Evolutionary conservation across 2,329 filamentous ascomycete species (phyloP).

Genomic region (Microdochium trichocladiopsis): DNA sequence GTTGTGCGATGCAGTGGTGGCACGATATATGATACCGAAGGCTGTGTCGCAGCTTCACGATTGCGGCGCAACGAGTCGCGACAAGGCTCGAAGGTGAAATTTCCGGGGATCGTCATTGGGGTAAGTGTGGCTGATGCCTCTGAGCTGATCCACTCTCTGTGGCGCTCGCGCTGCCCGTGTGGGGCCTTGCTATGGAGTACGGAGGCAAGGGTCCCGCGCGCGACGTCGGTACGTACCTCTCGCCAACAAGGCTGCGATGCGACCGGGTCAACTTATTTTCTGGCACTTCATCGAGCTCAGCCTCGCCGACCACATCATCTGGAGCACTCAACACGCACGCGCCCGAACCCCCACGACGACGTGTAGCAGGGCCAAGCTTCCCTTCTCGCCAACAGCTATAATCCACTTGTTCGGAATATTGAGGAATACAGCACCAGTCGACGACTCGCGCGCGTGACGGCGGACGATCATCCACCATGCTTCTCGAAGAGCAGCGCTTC

Average conservation of each 20-base stretch:
- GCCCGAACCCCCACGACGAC: too few relatives aligned
- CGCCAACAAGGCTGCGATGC: neutral
- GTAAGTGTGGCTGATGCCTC: neutral
- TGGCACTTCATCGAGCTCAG: neutral
- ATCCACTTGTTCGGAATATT: too few relatives aligned
- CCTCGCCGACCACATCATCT: neutral
- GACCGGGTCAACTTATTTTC: neutral
- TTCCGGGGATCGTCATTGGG: neutral
- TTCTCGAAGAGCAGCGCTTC: constrained; percentile 88
- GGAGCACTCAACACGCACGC: neutral
- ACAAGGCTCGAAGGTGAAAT: neutral
- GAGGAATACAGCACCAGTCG: too few relatives aligned
- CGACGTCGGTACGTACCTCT: neutral
- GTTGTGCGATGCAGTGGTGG: neutral
- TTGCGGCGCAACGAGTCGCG: neutral
- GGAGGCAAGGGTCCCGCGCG: neutral
- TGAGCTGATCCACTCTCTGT: neutral
- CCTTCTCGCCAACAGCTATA: too few relatives aligned
- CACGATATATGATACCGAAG: neutral
- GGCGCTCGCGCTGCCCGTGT: neutral
- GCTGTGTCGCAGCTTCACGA: neutral
- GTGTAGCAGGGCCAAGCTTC: too few relatives aligned
- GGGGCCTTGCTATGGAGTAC: neutral
- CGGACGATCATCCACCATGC: constrained; percentile 43
- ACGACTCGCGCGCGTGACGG: too few relatives aligned